A percentile compares a stretch with the other conserved stretches of the same genome.
Conservation (phyloP, 371 early-diverging fungal genomes). For the Nematocida ironsii region DNA sequence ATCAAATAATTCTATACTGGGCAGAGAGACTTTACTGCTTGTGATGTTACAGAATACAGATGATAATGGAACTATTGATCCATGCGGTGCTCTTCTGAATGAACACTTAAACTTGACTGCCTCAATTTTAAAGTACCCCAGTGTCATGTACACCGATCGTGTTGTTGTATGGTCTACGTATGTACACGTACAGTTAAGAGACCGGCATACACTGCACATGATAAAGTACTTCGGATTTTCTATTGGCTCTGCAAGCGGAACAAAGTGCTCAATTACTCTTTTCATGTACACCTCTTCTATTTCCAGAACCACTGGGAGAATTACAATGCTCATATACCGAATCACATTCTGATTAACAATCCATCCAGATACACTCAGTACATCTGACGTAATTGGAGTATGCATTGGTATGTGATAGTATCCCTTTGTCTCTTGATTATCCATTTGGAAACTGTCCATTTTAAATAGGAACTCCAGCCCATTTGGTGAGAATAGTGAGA, state of each 20-base stretch:
- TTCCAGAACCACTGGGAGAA: slow-evolving; percentile 31
- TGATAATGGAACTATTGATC: slow-evolving; percentile 46
- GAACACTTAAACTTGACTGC: slow-evolving; percentile 50
- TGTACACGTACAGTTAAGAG: slow-evolving; percentile 38
- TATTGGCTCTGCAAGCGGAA: slow-evolving; percentile 23
- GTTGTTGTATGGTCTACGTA: neutral
- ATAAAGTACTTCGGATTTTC: slow-evolving; percentile 59
- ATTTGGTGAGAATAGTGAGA: slow-evolving; percentile 7
- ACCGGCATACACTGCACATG: slow-evolving; percentile 34
- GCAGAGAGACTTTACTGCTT: slow-evolving; percentile 52
- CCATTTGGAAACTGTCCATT: slow-evolving; percentile 34
- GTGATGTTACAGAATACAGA: slow-evolving; percentile 55
- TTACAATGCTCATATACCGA: slow-evolving; percentile 45
- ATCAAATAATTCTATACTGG: slow-evolving; percentile 34
- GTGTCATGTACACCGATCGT: slow-evolving; percentile 6
- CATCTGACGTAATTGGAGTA: slow-evolving; percentile 21
- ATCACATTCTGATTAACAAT: slow-evolving; percentile 4
- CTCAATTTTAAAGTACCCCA: slow-evolving; percentile 45
- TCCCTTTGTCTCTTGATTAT: slow-evolving; percentile 29
- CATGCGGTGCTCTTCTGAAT: slow-evolving; percentile 22
- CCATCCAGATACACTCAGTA: slow-evolving; percentile 46
- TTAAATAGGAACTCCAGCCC: slow-evolving; percentile 42
- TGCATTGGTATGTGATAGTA: slow-evolving; percentile 49
- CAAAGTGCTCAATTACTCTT: slow-evolving; percentile 44
- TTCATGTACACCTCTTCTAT: slow-evolving; percentile 55